Evolutionary conservation across 2,329 filamentous ascomycete genomes (phyloP), one percentile per base, ranked within the genome.

Genomic region (Chrysoporthe deuterocubensis): DNA sequence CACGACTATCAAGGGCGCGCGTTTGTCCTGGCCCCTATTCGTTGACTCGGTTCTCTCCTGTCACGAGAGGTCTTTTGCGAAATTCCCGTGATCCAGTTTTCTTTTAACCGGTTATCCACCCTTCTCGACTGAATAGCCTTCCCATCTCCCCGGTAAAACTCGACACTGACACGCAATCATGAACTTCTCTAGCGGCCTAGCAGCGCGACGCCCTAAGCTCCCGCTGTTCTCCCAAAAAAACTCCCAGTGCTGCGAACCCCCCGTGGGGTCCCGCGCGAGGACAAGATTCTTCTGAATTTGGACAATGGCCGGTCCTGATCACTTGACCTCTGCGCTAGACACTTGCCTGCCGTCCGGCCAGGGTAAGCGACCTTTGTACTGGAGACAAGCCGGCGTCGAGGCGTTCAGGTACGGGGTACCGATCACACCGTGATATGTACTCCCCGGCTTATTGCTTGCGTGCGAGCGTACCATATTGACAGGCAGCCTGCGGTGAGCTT

Each of bases 301-400:
- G 50, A 63, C 57, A 50, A 67, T 57, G 42, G 61, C 65, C 46
- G 64, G 26, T 9, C 43, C 48, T 37, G 57, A 56, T 67, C 67
- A 69, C 54, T 67, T 67, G 67, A 66, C 63, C 65, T 43, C 2
- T 32, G 34, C 16, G 18, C 18, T 42, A 56, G 14, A 44, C 4
- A 54, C 26, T 52, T 66, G 63, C 58, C 66, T 66, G 58, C 43
- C 63, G 57, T 62, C 18, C 32, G 32, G 11, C n/a, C 7, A 26
- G 48, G 48, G 21, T 52, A 52, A 26, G 21, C 48, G 11, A 52
- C 6, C 52, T 18, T 37, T 56, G 32, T 57, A 57, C 54, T 40
- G 11, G 18, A 9, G 32, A 57, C 54, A 40, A 57, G 54, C 8
- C 40, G 50, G 50, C 26, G 11, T n/a, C 21, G 6, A 26, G 13